phyloP scores from a whole-genome alignment of 2,329 filamentous ascomycete genomes.

The Monilinia laxa region DNA sequence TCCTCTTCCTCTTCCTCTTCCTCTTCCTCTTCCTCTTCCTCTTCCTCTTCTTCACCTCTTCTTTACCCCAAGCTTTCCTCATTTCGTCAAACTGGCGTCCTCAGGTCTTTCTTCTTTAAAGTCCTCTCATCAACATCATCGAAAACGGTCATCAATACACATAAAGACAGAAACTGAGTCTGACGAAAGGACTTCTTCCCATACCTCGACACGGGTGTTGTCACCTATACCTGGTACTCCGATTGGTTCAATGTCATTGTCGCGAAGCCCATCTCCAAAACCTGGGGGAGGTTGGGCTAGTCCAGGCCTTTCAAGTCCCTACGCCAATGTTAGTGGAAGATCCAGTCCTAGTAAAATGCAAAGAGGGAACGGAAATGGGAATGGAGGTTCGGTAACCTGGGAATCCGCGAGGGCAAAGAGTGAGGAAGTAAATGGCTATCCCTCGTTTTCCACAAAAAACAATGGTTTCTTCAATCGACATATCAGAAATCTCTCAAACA shows the following conservation, averaged over 20 bases:
- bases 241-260: constrained; percentile 71
- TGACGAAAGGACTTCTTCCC: constrained; percentile 24
- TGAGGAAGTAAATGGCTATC: constrained; percentile 70
- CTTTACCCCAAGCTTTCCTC: background rate
- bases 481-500: constrained; percentile 76
- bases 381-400: constrained; percentile 69
- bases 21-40: background rate
- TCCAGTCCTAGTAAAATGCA: constrained; percentile 59
- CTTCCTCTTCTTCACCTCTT: no score
- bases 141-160: constrained; percentile 25
- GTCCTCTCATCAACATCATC: constrained; percentile 22
- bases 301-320: constrained; percentile 70
- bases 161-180: constrained; percentile 22
- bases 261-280: constrained; percentile 82
- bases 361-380: constrained; percentile 49
- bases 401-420: constrained; percentile 77
- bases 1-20: background rate
- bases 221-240: constrained; percentile 49
- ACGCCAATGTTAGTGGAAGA: constrained; percentile 57
- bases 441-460: constrained; percentile 76
- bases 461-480: constrained; percentile 86
- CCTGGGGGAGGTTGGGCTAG: constrained; percentile 87
- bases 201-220: constrained; percentile 28
- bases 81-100: constrained; percentile 23
- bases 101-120: constrained; percentile 20